Evolutionary conservation across 495 filamentous ascomycete species (phyloP), one percentile per base, ranked within the genome.

Genomic region (Penicillium dipodomyicola): DNA sequence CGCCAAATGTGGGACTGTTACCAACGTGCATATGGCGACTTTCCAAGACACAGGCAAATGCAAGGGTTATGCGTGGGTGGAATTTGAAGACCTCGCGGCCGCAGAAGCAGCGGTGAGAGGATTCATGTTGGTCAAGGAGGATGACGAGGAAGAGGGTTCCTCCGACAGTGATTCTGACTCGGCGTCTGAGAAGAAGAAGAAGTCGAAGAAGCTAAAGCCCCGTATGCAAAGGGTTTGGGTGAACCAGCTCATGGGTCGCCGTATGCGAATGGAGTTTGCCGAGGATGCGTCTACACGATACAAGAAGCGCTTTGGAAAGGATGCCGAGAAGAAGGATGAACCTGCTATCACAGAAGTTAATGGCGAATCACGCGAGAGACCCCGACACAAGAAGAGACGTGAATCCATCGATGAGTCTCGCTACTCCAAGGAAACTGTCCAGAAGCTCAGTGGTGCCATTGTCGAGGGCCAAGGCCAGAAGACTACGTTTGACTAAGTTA

Each of bases 11-110:
- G 94, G 94, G 40, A 81, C 84, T 46, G 80, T 99, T 53, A 74
- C 78, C 33, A 87, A 87, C 72, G 79, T 92, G 60, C 90, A 93
- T 69, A 74, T 96, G 45, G 95, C 95, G 3, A 96, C 92, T 0
- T 99, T 99, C 66, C 91, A 97, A 69, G 95, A 99, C 65, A 84
- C 86, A 39, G 95, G 94, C 25, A 97, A 97, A 76, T 97, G 95
- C 77, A 97, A 97, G 76, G 94, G 94, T 1, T 99, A 89, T 77
- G 92, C 87, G 19, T 97, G 94, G 89, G 84, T 97, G 46, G 87
- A 87, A 39, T 99, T 97, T 74, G 85, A 86, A 66, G 85, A 91
- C 23, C 60, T 90, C 17, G 85, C 88, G 19, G 82, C 86, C 0
- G 91, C 89, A 0, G 77, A 84, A 61, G 84, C 82, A 65, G 94